phyloP scores from a whole-genome alignment of 2,329 filamentous ascomycete genomes.

The Ophiostoma pallidulum region DNA sequence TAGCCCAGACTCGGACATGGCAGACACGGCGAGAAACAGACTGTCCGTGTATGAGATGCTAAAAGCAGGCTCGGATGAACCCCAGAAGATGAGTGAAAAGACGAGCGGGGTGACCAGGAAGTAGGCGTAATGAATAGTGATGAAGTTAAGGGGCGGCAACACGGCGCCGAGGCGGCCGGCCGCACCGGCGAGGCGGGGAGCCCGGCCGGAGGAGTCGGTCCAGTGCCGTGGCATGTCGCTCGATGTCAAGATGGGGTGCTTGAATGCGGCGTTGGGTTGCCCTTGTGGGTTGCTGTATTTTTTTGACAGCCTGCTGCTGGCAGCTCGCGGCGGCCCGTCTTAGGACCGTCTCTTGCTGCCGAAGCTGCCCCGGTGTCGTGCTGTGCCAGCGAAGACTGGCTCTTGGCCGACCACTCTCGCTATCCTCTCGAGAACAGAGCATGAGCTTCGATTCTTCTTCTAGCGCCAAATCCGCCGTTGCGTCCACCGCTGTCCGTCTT shows the following conservation, averaged over 20 bases:
- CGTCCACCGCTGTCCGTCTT: no score
- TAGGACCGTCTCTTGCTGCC: no score
- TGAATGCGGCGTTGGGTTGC: no score
- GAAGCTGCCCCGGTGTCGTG: no score
- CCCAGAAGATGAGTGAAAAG: slow-evolving; percentile 52
- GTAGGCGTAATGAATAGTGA: slow-evolving; percentile 57
- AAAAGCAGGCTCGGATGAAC: slow-evolving; percentile 37
- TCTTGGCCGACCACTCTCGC: no score
- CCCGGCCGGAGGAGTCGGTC: slow-evolving; percentile 12
- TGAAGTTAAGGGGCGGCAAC: slow-evolving; percentile 45
- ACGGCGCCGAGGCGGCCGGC: background rate
- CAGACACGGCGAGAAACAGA: slow-evolving; percentile 54
- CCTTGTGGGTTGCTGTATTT: background rate
- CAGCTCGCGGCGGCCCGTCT: no score
- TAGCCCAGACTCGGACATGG: slow-evolving; percentile 58
- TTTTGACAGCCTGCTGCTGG: no score
- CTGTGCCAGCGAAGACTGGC: no score
- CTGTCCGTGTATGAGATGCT: slow-evolving; percentile 53
- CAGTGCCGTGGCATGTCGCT: slow-evolving; percentile 1
- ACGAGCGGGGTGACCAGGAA: slow-evolving; percentile 47
- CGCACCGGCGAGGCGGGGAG: slow-evolving; percentile 4
- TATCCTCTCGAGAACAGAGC: no score
- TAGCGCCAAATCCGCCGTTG: no score
- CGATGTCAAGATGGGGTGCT: no score
- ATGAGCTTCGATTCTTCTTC: no score